Base-by-base conservation (phyloP, 148 eudicot genomes). In the Salicornia ramosissima region DNA sequence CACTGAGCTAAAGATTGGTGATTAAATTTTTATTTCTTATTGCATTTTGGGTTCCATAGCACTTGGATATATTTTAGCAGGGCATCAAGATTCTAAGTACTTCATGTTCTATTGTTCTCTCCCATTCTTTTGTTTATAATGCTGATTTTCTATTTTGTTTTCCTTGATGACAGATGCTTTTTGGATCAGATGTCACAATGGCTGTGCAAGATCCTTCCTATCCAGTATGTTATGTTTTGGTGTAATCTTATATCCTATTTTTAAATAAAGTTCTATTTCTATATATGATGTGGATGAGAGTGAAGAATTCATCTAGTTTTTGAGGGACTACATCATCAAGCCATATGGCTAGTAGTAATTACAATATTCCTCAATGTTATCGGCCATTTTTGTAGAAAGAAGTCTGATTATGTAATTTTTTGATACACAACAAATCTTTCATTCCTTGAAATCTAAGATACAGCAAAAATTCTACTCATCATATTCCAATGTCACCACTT, bases 191-290 rank as follows among this genome's bases (percentile, higher is more conserved):
- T 66, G 93, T 89, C 53, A 82, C 91, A 70, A 89, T 89, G 78
- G 96, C 97, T 25, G 97, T 86, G 64, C 96, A 89, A 86, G 89
- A 91, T 71, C 90, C 97, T 52, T 87, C 96, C 33, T 92, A 90
- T 70, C 96, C 96, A 78, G 98, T 90, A 85, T 55, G 72, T 36
- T 47, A 13, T 2, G 30, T 14, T 67, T 59, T 66, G 45, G 31
- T 54, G 28, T 50, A 12, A 19, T 33, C 40, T 59, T 24, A 31
- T 59, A 19, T 30, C 0, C 13, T 39, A 10, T 21, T 43, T 33
- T 29, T 55, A 6, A 65, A 36, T 22, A n/a, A n/a, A n/a, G n/a
- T n/a, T n/a, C n/a, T n/a, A 36, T 12, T 42, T 39, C 55, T n/a
- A 4, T 51, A 25, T 55, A 31, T 4, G 12, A 25, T 36, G 40